A percentile compares a stretch with the other conserved stretches of the same genome.
phyloP scores from a whole-genome alignment of 345 rosid genomes.

The Raphanus sativus region DNA sequence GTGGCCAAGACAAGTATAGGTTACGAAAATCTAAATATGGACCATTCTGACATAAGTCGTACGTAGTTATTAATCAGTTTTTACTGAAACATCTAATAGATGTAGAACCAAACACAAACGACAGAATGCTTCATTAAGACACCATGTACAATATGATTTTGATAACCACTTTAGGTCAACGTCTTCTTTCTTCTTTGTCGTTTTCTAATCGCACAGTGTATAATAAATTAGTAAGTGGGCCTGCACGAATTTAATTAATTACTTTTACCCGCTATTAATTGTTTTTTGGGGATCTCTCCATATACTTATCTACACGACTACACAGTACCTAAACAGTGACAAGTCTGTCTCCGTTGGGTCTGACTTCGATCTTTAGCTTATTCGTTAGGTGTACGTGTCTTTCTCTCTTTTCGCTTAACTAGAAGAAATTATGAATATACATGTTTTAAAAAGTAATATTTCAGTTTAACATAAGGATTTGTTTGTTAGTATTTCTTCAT shows the following conservation, averaged over 20 bases:
- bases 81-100: constrained; percentile 11
- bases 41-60: constrained; percentile 12
- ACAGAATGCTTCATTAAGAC: constrained; percentile 22
- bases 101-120: constrained; percentile 29
- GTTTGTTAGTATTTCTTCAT: not conserved
- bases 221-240: not conserved
- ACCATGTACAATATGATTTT: constrained; percentile 17
- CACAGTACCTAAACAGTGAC: constrained; percentile 20
- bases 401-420: not conserved
- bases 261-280: not conserved
- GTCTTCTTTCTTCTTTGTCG: constrained; percentile 27
- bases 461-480: not conserved
- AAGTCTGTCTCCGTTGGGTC: constrained; percentile 7
- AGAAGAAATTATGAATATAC: not conserved
- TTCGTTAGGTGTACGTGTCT: constrained; percentile 16
- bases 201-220: constrained; percentile 16
- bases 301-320: not conserved
- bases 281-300: constrained; percentile 7
- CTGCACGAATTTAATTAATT: not conserved
- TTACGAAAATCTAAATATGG: not conserved
- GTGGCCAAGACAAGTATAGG: constrained; percentile 9
- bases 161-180: constrained; percentile 33
- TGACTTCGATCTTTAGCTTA: constrained; percentile 9
- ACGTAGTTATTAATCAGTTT: constrained; percentile 3
- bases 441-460: not conserved